A percentile compares a stretch with the other conserved stretches of the same genome.
Evolutionary conservation across 2,329 filamentous ascomycete genomes (phyloP).

Genomic region (Cladosporium sp.): DNA sequence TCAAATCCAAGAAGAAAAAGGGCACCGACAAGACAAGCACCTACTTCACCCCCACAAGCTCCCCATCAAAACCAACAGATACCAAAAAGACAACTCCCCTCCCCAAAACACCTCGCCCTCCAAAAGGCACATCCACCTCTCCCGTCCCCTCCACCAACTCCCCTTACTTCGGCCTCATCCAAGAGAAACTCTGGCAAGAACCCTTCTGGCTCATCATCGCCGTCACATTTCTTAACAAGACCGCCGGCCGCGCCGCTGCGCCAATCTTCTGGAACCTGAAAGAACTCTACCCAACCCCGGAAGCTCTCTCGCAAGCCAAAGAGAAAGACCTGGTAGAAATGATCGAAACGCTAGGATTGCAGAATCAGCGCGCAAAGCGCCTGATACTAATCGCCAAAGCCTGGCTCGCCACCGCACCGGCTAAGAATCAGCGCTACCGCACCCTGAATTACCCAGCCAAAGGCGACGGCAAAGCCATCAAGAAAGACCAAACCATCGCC

Average conservation of each 20-base stretch:
- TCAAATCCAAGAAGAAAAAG: constrained; percentile 18
- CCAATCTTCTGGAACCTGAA: constrained; percentile 73
- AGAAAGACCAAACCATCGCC: constrained; percentile 45
- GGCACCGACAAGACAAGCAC: constrained; percentile 31
- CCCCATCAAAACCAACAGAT: neutral
- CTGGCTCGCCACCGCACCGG: constrained; percentile 67
- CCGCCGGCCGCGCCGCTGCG: constrained; percentile 70
- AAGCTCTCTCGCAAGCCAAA: constrained; percentile 60
- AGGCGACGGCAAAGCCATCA: constrained; percentile 51
- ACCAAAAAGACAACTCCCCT: constrained; percentile 25
- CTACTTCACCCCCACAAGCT: constrained; percentile 24
- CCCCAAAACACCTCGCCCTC: constrained; percentile 26
- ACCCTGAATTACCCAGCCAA: constrained; percentile 57
- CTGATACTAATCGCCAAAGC: constrained; percentile 69
- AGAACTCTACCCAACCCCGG: constrained; percentile 65
- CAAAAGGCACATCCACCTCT: constrained; percentile 46
- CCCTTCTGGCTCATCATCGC: constrained; percentile 81
- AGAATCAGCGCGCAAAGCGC: constrained; percentile 64
- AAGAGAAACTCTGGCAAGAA: constrained; percentile 72
- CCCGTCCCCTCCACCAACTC: constrained; percentile 67
- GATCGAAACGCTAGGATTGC: constrained; percentile 71
- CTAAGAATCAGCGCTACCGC: constrained; percentile 56
- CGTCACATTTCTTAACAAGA: constrained; percentile 82
- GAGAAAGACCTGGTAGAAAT: constrained; percentile 58
- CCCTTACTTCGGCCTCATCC: constrained; percentile 72